These are phyloP conservation scores for Pythium angustatum DNA, from an alignment of 352 stramenopile species.

Conservation along the genomic window DNA sequence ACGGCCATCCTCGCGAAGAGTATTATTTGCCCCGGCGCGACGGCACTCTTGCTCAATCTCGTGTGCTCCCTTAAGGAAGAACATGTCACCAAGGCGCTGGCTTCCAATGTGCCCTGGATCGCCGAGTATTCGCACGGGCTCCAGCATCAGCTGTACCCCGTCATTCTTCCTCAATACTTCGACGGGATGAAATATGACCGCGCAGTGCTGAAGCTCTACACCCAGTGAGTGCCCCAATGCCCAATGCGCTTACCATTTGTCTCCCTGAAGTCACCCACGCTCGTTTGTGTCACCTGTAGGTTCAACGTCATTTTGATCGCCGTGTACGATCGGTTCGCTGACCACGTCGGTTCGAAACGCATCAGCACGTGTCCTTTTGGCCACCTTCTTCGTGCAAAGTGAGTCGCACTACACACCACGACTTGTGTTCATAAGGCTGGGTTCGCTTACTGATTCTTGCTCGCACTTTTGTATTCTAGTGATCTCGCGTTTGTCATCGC, in stretches of 20 bases:
- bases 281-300: conserved; percentile 27
- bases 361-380: conserved; percentile 43
- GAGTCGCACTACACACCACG: no score
- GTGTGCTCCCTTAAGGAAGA: conserved; percentile 51
- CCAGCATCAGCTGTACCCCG: conserved; percentile 55
- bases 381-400: conserved; percentile 45
- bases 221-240: conserved; percentile 31
- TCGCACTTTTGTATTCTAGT: conserved; percentile 15
- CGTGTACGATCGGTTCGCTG: conserved; percentile 43
- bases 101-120: conserved; percentile 51
- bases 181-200: conserved; percentile 44
- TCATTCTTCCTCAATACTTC: conserved; percentile 44
- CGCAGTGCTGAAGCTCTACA: conserved; percentile 42
- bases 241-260: background rate
- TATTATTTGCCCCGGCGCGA: conserved; percentile 51
- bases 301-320: conserved; percentile 49
- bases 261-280: background rate
- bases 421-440: no score
- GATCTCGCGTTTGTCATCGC: conserved; percentile 60
- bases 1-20: conserved; percentile 53
- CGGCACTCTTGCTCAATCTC: conserved; percentile 58
- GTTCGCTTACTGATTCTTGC: background rate
- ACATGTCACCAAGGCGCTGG: conserved; percentile 35
- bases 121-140: conserved; percentile 53
- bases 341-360: conserved; percentile 26